A percentile compares a stretch with the other conserved stretches of the same genome.
Conservation (phyloP, 106 monocot genomes). For the Platanthera zijinensis region DNA sequence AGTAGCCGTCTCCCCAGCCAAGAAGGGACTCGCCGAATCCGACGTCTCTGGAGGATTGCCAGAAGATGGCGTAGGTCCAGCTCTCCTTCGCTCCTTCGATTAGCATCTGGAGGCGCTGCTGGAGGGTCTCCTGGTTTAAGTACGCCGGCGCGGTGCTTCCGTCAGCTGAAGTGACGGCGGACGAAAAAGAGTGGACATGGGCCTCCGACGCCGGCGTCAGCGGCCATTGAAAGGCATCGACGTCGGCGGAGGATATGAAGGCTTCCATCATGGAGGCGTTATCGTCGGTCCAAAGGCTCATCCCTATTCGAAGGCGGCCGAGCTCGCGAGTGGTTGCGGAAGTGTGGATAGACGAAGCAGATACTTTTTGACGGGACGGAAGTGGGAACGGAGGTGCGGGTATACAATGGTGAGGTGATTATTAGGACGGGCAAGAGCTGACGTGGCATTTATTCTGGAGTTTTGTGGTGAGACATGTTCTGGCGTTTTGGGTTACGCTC, state of each 20-base stretch:
- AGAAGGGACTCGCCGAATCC: conserved; percentile 38
- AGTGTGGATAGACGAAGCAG: background rate
- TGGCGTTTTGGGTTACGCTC: too few relatives aligned
- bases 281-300: conserved; percentile 82
- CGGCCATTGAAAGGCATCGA: conserved; percentile 25
- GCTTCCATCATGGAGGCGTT: conserved; percentile 89
- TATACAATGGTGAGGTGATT: background rate
- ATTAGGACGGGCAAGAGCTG: background rate
- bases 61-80: conserved; percentile 91
- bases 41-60: conserved; percentile 61
- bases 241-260: conserved; percentile 56
- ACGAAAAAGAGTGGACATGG: conserved; percentile 6
- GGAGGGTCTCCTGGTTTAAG: conserved; percentile 51
- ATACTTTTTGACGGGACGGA: background rate
- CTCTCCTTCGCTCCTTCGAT: conserved; percentile 46
- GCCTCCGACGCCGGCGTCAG: background rate
- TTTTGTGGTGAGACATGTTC: too few relatives aligned
- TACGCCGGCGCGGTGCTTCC: background rate
- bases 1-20: conserved; percentile 92
- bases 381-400: background rate
- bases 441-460: background rate
- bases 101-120: conserved; percentile 61
- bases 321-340: too few relatives aligned
- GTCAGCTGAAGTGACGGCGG: background rate
- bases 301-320: conserved; percentile 8